These are phyloP conservation scores for Chytriomyces confervae DNA, from an alignment of 192 early-diverging fungal species.

Conservation along the genomic window DNA sequence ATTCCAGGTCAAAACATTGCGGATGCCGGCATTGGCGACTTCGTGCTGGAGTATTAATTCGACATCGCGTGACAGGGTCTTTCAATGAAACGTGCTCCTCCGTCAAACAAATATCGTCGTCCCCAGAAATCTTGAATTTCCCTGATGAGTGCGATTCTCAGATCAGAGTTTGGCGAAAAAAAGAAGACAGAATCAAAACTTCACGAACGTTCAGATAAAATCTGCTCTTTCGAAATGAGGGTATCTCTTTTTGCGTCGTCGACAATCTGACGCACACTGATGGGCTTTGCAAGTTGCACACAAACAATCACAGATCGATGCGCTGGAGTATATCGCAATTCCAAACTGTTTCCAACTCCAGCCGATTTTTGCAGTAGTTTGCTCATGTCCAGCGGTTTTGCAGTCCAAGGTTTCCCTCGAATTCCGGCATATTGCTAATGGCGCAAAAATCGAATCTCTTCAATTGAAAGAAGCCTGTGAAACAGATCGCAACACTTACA, in stretches of 20 bases:
- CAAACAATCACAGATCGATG: background rate
- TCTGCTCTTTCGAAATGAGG: slow-evolving; percentile 7
- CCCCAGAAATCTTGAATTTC: background rate
- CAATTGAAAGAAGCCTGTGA: background rate
- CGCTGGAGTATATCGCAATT: slow-evolving; percentile 21
- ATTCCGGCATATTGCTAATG: slow-evolving; percentile 32
- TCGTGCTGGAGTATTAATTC: slow-evolving; percentile 21
- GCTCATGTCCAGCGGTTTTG: slow-evolving; percentile 32
- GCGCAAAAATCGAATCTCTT: background rate
- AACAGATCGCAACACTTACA: slow-evolving; percentile 1
- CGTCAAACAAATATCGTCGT: slow-evolving; percentile 25
- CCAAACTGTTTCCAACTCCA: slow-evolving; percentile 8
- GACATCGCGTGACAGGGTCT: slow-evolving; percentile 21
- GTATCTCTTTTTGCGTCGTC: background rate
- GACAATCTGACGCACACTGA: slow-evolving; percentile 4
- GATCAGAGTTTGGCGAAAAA: background rate
- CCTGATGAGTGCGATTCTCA: slow-evolving; percentile 2
- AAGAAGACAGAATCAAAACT: background rate
- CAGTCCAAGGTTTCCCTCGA: slow-evolving; percentile 34
- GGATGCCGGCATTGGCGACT: slow-evolving; percentile 21
- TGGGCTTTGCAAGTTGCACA: slow-evolving; percentile 9
- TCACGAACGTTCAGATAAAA: slow-evolving; percentile 22
- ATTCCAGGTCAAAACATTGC: slow-evolving; percentile 39
- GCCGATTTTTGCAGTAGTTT: slow-evolving; percentile 20
- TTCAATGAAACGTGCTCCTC: slow-evolving; percentile 30